Conservation (phyloP, 345 rosid species). For the Kandelia obovata region DNA sequence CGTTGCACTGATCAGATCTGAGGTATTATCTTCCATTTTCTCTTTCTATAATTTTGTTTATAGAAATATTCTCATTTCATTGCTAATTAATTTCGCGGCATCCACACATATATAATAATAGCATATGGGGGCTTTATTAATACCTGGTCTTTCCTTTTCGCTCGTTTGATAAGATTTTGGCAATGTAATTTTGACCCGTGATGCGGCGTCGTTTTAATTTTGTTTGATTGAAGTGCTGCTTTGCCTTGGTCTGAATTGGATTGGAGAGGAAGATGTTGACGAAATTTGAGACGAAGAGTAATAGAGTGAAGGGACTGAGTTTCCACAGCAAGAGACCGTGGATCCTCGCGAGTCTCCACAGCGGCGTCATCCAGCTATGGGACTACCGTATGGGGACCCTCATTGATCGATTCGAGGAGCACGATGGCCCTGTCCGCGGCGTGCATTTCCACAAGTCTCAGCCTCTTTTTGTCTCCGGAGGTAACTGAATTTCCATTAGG, state of each 20-base stretch:
- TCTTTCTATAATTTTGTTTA: not conserved
- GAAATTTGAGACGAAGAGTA: constrained; percentile 97
- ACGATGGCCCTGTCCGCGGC: constrained; percentile 98
- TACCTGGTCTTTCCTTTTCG: no score
- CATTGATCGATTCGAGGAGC: constrained; percentile 91
- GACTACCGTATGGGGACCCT: constrained; percentile 97
- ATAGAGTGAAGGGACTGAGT: constrained; percentile 93
- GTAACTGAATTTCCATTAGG: constrained; percentile 24
- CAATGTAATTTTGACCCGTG: not conserved
- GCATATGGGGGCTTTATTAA: no score
- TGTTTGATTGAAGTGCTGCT: not conserved
- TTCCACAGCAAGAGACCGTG: constrained; percentile 96
- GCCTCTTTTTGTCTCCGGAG: constrained; percentile 94
- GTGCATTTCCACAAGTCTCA: constrained; percentile 93
- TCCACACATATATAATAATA: no score
- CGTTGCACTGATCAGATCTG: constrained; percentile 5
- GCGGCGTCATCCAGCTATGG: constrained; percentile 99
- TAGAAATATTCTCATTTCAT: not conserved
- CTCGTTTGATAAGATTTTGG: no score
- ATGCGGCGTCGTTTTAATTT: no score
- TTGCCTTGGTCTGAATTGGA: not conserved
- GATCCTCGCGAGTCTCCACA: constrained; percentile 98
- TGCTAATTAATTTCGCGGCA: no score
- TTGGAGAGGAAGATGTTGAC: constrained; percentile 64
- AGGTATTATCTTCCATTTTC: not conserved